Evolutionary conservation across 2,329 filamentous ascomycete species (phyloP), one percentile per base, ranked within the genome.

Genomic region (Calonectria multiphialidica): DNA sequence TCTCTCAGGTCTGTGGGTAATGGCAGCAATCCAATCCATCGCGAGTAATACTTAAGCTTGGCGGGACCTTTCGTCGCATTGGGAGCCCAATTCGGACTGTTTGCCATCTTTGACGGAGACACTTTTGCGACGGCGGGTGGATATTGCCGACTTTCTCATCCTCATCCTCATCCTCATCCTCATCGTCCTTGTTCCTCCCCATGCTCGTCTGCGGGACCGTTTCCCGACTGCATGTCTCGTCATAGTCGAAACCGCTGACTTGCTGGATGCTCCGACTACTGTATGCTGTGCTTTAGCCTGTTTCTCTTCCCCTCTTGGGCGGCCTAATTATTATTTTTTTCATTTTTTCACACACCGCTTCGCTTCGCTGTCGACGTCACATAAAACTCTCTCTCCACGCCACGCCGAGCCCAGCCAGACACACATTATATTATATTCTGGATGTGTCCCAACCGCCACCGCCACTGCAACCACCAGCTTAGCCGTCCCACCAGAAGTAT

Each of bases 81-180:
- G 35, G 21, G 10, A 40, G 33, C 53, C 53, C 53, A 59, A 25
- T 59, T 25, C 33, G 53, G 53, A 59, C 35, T 59, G 53, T 18
- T 59, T 40, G 21, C 33, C 53, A 59, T 59, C 53, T 59, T 59
- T 37, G 21, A 59, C 53, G 53, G 53, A 59, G 53, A 57, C 53
- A 12, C 35, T 33, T 33, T 57, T 59, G 15, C 35, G 35, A 23
- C 53, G 53, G 53, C 40, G 33, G 33, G 53, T 59, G 33, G 33
- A 59, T 59, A 59, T 40, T 59, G 53, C 53, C 13, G n/a, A 59
- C 35, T 40, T 50, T 50, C 47, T 50, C 25, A n/a, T n/a, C n/a
- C n/a, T n/a, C n/a, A n/a, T n/a, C n/a, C n/a, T n/a, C 5, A 30
- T 30, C 28, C 28, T 30, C 28, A 5, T 30, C 28, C 28, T 30